Conservation (phyloP, 169 alveolate species). For the Eimeria necatrix region DNA sequence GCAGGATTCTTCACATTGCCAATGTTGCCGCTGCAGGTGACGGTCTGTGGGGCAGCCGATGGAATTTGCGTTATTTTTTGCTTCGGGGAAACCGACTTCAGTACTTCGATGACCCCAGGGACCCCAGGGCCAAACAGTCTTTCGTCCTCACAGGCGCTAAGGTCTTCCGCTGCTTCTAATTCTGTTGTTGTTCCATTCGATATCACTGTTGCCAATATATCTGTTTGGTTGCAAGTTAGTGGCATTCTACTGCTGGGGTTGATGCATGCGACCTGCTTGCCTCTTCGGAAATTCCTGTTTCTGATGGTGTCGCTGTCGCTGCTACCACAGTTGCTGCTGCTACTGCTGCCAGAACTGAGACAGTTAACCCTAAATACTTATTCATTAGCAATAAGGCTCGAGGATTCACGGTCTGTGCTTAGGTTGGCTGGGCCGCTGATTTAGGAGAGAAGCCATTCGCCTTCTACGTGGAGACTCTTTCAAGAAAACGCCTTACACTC, state of each 20-base stretch:
- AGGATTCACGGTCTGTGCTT: slow-evolving; percentile 17
- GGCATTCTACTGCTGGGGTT: neutral
- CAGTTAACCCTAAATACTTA: slow-evolving; percentile 8
- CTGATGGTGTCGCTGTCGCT: neutral
- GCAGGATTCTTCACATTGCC: neutral
- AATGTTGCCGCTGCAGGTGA: slow-evolving; percentile 70
- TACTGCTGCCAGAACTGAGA: neutral
- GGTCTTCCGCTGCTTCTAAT: slow-evolving; percentile 17
- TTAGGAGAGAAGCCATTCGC: slow-evolving; percentile 12
- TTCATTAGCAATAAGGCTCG: neutral
- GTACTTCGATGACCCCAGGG: slow-evolving; percentile 76
- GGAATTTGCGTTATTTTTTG: slow-evolving; percentile 74
- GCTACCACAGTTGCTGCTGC: neutral
- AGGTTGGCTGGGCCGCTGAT: slow-evolving; percentile 49
- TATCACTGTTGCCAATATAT: neutral
- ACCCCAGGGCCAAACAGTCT: slow-evolving; percentile 51
- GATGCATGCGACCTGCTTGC: neutral
- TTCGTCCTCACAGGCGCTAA: slow-evolving; percentile 46
- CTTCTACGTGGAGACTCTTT: slow-evolving; percentile 18
- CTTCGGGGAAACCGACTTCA: slow-evolving; percentile 52
- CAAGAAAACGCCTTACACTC: neutral
- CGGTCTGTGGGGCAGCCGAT: slow-evolving; percentile 75
- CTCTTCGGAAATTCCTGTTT: neutral
- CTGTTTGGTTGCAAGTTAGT: neutral
- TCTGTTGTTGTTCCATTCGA: neutral